phyloP scores from a whole-genome alignment of 139 green algal genomes.

The Limnomonas spitsbergensis region DNA sequence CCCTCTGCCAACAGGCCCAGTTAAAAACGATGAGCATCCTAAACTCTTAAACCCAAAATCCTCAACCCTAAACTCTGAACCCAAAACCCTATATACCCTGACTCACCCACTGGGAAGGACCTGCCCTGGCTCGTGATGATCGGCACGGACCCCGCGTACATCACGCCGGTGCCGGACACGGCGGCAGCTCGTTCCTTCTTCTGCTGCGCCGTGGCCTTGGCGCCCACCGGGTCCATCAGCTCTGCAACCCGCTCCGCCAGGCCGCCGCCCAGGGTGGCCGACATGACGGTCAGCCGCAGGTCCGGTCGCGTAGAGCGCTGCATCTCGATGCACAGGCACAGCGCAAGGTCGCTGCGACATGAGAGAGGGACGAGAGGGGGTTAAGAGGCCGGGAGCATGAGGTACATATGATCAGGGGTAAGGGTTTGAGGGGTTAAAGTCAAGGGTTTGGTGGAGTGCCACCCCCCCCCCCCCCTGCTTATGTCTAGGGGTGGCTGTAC shows the following conservation, averaged over 20 bases:
- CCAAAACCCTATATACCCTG: too few species aligned
- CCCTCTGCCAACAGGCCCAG: too few species aligned
- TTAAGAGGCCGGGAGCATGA: too few species aligned
- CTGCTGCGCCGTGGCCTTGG: not conserved
- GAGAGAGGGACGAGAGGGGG: too few species aligned
- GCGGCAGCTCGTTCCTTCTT: not conserved
- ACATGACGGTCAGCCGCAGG: constrained; percentile 60
- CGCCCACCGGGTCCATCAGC: constrained; percentile 30
- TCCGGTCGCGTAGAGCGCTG: constrained; percentile 19
- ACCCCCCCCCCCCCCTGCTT: too few species aligned
- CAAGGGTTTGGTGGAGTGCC: too few species aligned
- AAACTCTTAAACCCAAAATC: too few species aligned
- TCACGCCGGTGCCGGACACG: not conserved
- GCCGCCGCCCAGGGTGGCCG: constrained; percentile 58
- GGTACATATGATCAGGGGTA: too few species aligned
- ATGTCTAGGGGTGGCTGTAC: too few species aligned
- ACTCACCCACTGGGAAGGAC: not conserved
- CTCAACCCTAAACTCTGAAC: too few species aligned
- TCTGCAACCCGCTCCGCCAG: constrained; percentile 38
- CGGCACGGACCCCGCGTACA: not conserved
- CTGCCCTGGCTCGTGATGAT: not conserved
- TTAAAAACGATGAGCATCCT: too few species aligned
- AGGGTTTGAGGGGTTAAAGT: too few species aligned
- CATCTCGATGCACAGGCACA: constrained; percentile 51
- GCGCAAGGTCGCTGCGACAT: constrained; percentile 45